Conservation (phyloP, 1,284 basidiomycete genomes). For the Cystobasidium sp. region DNA sequence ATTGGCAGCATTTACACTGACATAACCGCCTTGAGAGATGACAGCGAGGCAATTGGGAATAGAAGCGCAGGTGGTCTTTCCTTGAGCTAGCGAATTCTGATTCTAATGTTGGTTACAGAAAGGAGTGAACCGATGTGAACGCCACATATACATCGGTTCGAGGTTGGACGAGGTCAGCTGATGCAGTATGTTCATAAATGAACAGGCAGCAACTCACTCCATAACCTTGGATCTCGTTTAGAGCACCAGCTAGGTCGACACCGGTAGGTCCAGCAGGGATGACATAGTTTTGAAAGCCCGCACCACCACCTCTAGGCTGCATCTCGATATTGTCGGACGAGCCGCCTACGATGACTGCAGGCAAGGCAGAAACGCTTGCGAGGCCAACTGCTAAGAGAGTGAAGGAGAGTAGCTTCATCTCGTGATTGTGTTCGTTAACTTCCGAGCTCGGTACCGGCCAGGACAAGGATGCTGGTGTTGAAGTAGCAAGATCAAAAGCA, state of each 20-base stretch:
- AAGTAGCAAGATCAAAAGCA: too few relatives aligned
- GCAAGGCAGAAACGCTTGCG: not conserved
- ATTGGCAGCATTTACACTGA: conserved; percentile 8
- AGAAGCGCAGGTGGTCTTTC: not conserved
- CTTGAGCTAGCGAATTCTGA: conserved; percentile 3
- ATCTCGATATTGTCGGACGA: not conserved
- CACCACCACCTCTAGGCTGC: not conserved
- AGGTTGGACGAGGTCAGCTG: not conserved
- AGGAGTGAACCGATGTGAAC: not conserved
- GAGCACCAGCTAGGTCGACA: conserved; percentile 13
- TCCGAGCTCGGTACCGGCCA: not conserved
- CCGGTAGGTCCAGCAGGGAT: conserved; percentile 11
- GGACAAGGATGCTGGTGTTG: not conserved
- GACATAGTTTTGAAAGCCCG: conserved; percentile 8
- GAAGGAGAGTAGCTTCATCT: not conserved
- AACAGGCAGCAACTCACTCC: not conserved
- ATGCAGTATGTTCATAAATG: not conserved
- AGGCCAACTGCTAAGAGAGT: not conserved
- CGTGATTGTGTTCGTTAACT: not conserved
- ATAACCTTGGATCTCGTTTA: not conserved
- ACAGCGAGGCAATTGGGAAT: conserved; percentile 6
- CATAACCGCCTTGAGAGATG: conserved; percentile 7
- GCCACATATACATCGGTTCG: not conserved
- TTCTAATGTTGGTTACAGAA: not conserved
- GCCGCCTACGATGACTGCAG: not conserved